Percentiles rank a stretch among this genome's conserved stretches.
Evolutionary conservation across 768 basidiomycete species (phyloP).

Genomic region (Hemileccinum rubropunctum): DNA sequence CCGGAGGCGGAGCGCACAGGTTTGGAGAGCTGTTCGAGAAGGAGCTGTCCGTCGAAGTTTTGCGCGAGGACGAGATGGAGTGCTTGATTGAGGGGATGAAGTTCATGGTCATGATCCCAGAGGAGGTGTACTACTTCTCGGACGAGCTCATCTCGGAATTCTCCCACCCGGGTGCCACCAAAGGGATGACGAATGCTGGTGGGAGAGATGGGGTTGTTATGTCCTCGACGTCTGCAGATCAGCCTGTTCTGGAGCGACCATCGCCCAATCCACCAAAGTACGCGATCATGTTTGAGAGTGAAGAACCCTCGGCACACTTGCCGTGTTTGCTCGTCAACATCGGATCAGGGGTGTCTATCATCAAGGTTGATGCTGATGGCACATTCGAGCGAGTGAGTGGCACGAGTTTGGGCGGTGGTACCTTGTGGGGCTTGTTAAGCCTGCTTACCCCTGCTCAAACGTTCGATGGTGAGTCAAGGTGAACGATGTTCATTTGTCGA

Average conservation of each 20-base stretch:
- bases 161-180: slow-evolving; percentile 35
- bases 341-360: slow-evolving; percentile 95
- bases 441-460: slow-evolving; percentile 91
- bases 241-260: slow-evolving; percentile 65
- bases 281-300: slow-evolving; percentile 81
- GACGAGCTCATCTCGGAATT: slow-evolving; percentile 87
- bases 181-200: slow-evolving; percentile 2
- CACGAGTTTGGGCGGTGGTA: slow-evolving; percentile 95
- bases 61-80: slow-evolving; percentile 97
- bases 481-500: slow-evolving; percentile 1
- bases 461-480: slow-evolving; percentile 82
- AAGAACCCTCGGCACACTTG: slow-evolving; percentile 79
- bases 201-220: slow-evolving; percentile 3
- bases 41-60: slow-evolving; percentile 80
- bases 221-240: slow-evolving; percentile 12
- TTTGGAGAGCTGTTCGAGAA: slow-evolving; percentile 82
- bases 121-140: slow-evolving; percentile 98
- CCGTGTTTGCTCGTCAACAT: slow-evolving; percentile 98
- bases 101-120: slow-evolving; percentile 93
- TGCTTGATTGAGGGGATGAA: slow-evolving; percentile 94
- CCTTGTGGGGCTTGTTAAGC: slow-evolving; percentile 94
- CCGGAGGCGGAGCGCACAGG: slow-evolving; percentile 94
- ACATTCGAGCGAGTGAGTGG: slow-evolving; percentile 95
- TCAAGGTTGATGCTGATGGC: slow-evolving; percentile 95
- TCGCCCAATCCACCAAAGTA: slow-evolving; percentile 89